Evolutionary conservation across 306 rosid species (phyloP), one percentile per base, ranked within the genome.

Genomic region (Urtica urens): DNA sequence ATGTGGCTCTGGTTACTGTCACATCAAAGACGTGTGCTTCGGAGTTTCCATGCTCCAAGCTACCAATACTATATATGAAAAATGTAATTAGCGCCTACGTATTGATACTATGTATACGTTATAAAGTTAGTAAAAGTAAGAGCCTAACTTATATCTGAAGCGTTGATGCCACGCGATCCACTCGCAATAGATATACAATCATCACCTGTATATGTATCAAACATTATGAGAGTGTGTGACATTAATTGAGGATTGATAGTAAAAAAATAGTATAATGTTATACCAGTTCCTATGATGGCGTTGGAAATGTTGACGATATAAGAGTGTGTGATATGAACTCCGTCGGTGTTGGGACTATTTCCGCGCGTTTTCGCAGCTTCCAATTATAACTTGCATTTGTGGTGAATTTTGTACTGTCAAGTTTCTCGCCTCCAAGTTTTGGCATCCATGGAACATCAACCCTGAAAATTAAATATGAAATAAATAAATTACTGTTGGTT

Each of bases 331-430:
- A 86, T 61, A 38, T 86, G 94, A 67, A 86, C 82, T 6, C 96
- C 93, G 51, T 86, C 94, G 0, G 96, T 86, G 59, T 86, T 82
- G 30, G 86, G 96, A 38, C 96, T 86, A 14, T 57, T 37, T 30
- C 18, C 60, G 0, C 88, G 90, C 24, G 96, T 74, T 57, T 3
- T 1, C 20, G 12, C 81, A 71, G 9, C 60, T 47, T 24, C 76
- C 69, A 10, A 86, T 68, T 3, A 72, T 16, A 7, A 81, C 46
- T 0, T 86, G 96, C 2, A 81, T 69, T 74, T 81, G 75, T 48
- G 73, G 96, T 1, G 72, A 75, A 42, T 86, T 55, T 64, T 23
- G 24, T 44, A 86, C 51, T 2, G 8, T 57, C 68, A 86, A 28
- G 34, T 72, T 22, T 45, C 57, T 69, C 51, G 81, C 69, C 4